Evolutionary conservation across 2,329 filamentous ascomycete genomes (phyloP).

Genomic region (Pseudocercospora eumusae): DNA sequence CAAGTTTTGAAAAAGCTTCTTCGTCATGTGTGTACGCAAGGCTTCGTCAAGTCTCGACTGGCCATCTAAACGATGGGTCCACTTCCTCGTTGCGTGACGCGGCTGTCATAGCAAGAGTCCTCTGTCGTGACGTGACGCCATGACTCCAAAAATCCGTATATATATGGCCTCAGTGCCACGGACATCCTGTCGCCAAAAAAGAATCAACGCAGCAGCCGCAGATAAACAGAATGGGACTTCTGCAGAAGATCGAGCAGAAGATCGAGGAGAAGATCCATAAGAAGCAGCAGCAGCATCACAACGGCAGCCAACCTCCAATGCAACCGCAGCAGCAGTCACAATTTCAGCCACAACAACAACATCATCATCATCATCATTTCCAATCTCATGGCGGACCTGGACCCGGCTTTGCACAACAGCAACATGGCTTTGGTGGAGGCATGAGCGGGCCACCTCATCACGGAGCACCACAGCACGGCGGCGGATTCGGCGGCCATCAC

Average conservation of each 20-base stretch:
- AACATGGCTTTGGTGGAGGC: slow-evolving; percentile 1
- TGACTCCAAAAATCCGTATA: not conserved
- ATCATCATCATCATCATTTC: not conserved
- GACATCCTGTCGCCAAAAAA: not conserved
- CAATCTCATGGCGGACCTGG: not conserved
- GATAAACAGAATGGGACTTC: not conserved
- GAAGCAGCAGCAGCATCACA: slow-evolving; percentile 3
- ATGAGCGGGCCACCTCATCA: not conserved
- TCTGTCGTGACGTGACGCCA: not conserved
- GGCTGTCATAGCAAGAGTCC: not conserved
- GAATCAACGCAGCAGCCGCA: not conserved
- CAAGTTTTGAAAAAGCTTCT: slow-evolving; percentile 7
- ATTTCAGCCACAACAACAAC: not conserved
- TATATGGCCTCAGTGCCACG: not conserved
- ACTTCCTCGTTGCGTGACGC: slow-evolving; percentile 1
- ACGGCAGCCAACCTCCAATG: not conserved
- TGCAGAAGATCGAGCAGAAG: slow-evolving; percentile 13
- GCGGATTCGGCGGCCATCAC: slow-evolving; percentile 5
- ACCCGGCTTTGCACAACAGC: not conserved
- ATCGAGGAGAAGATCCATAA: slow-evolving; percentile 7
- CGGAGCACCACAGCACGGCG: not conserved
- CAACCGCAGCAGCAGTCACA: slow-evolving; percentile 10
- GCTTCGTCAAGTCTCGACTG: not conserved
- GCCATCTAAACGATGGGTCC: not conserved
- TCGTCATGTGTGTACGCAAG: slow-evolving; percentile 4